Conservation (phyloP, 208 protist species). For the Novymonas esmeraldas region DNA sequence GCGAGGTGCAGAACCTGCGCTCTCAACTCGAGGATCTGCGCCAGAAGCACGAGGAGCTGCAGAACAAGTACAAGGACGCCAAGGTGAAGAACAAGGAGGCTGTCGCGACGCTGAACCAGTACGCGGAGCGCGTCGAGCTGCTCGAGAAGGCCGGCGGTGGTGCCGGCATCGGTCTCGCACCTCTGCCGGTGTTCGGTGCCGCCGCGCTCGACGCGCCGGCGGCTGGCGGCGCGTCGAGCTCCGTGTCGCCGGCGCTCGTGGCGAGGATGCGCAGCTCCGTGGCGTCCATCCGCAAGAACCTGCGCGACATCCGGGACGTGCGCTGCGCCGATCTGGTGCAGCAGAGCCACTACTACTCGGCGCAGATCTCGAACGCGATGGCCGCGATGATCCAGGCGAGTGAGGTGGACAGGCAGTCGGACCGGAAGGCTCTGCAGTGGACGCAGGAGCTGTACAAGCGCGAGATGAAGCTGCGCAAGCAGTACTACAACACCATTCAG, state of each 20-base stretch:
- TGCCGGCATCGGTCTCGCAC: slow-evolving; percentile 11
- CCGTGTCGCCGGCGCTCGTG: slow-evolving; percentile 28
- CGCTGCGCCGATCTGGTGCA: slow-evolving; percentile 64
- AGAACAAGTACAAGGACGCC: slow-evolving; percentile 93
- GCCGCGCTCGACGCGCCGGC: slow-evolving; percentile 11
- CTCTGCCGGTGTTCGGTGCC: slow-evolving; percentile 32
- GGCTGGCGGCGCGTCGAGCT: background rate
- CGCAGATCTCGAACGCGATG: slow-evolving; percentile 74
- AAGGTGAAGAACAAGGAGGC: slow-evolving; percentile 90
- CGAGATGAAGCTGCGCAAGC: slow-evolving; percentile 92
- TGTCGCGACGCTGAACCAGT: slow-evolving; percentile 62
- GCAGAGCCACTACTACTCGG: slow-evolving; percentile 65
- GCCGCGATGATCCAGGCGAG: slow-evolving; percentile 75
- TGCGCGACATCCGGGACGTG: slow-evolving; percentile 77
- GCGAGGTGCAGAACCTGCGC: slow-evolving; percentile 59
- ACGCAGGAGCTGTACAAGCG: slow-evolving; percentile 92
- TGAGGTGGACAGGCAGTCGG: slow-evolving; percentile 64
- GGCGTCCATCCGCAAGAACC: slow-evolving; percentile 52
- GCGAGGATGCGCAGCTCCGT: slow-evolving; percentile 67
- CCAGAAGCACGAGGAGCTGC: slow-evolving; percentile 82
- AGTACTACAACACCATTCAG: slow-evolving; percentile 94
- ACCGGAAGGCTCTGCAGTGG: slow-evolving; percentile 84
- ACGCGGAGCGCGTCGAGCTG: slow-evolving; percentile 62
- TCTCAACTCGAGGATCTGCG: slow-evolving; percentile 79
- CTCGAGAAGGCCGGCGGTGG: slow-evolving; percentile 49